Conservation (phyloP, 768 basidiomycete species). For the Fibroporia radiculosa region DNA sequence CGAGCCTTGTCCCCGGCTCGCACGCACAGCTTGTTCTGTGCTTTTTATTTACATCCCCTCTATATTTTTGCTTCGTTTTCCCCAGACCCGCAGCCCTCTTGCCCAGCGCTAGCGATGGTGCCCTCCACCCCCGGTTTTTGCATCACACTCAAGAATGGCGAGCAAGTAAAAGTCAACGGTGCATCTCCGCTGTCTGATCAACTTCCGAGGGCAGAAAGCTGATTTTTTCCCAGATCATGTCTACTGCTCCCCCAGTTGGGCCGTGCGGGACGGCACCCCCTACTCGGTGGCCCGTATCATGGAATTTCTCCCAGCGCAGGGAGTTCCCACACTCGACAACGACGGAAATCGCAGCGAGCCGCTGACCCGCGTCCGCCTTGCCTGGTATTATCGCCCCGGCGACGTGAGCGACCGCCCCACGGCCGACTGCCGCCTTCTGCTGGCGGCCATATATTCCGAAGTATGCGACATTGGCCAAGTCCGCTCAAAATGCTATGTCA, state of each 20-base stretch:
- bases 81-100: neutral
- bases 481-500: conserved; percentile 87
- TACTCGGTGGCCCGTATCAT: conserved; percentile 96
- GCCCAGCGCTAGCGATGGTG: conserved; percentile 15
- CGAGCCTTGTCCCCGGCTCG: neutral
- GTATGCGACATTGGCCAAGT: conserved; percentile 92
- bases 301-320: conserved; percentile 85
- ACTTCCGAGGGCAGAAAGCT: conserved; percentile 20
- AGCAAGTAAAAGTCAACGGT: conserved; percentile 85
- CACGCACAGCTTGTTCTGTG: neutral
- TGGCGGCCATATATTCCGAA: conserved; percentile 95
- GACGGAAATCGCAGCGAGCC: conserved; percentile 59
- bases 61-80: too few species aligned
- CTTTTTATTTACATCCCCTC: conserved; percentile 13
- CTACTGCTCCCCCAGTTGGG: conserved; percentile 92
- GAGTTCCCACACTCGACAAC: conserved; percentile 41
- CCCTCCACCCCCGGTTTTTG: conserved; percentile 36
- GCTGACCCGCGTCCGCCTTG: conserved; percentile 80
- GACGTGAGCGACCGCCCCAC: conserved; percentile 92
- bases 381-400: conserved; percentile 94
- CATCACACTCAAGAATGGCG: conserved; percentile 65
- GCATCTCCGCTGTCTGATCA: conserved; percentile 24
- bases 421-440: conserved; percentile 83
- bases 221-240: conserved; percentile 75
- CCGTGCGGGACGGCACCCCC: conserved; percentile 86